Evolutionary conservation across 1,284 basidiomycete species (phyloP).

Genomic region (Gymnopus androsaceus): DNA sequence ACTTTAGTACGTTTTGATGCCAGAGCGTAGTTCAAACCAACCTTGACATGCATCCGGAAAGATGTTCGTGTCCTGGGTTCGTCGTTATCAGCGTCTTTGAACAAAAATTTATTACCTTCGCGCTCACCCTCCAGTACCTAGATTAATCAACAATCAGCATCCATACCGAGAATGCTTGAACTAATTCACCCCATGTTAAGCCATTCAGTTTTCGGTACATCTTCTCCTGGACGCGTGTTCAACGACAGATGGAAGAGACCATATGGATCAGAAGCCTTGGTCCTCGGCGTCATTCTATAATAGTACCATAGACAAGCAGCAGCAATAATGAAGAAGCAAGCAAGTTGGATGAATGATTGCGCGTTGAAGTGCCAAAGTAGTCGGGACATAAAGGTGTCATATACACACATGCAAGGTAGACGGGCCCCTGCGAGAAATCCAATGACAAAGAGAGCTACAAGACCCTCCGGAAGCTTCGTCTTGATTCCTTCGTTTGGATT

Average conservation of each 20-base stretch:
- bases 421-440: no score
- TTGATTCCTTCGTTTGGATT: no score
- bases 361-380: no score
- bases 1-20: not conserved
- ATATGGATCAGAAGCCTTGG: slow-evolving; percentile 45
- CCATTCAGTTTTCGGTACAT: slow-evolving; percentile 59
- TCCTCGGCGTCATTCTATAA: not conserved
- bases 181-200: slow-evolving; percentile 71
- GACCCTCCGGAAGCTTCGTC: no score
- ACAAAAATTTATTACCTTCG: not conserved
- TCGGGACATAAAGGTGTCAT: no score
- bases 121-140: slow-evolving; percentile 62
- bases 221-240: slow-evolving; percentile 41
- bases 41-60: slow-evolving; percentile 68
- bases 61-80: slow-evolving; percentile 41
- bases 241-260: slow-evolving; percentile 54
- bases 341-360: no score
- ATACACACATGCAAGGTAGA: no score
- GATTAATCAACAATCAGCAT: no score
- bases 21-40: slow-evolving; percentile 22
- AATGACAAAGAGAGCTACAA: no score
- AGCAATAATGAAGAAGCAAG: slow-evolving; percentile 9
- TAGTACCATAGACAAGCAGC: not conserved
- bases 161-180: no score
- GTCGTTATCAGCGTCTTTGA: not conserved